These are phyloP conservation scores for Solanum tarijense DNA, from an alignment of 257 asterid species.

Conservation along the genomic window DNA sequence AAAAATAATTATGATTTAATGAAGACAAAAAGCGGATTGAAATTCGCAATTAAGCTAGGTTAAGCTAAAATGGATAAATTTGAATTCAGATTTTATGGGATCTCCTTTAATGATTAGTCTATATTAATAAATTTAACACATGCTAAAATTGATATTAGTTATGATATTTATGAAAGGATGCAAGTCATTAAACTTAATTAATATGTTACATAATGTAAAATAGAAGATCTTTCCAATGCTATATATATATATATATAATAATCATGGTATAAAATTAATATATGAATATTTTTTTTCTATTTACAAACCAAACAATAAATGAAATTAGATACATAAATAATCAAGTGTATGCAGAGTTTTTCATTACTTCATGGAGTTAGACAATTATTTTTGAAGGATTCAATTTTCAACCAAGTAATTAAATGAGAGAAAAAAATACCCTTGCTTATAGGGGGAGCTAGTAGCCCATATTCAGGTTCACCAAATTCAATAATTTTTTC, in stretches of 20 bases:
- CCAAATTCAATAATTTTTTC: neutral
- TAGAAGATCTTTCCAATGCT: neutral
- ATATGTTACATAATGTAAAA: neutral
- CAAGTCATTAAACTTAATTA: neutral
- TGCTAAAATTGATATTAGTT: neutral
- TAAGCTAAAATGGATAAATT: too few species aligned
- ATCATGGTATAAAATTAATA: neutral
- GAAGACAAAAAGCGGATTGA: neutral
- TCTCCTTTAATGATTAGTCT: neutral
- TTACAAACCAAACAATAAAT: neutral
- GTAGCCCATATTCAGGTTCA: neutral
- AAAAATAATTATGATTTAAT: too few species aligned
- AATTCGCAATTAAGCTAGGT: rapidly evolving
- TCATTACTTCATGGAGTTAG: neutral
- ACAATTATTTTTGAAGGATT: too few species aligned
- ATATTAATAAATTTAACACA: neutral
- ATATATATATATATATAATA: too few species aligned
- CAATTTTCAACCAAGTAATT: neutral
- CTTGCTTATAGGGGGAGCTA: neutral
- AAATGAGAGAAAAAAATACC: neutral
- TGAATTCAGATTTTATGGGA: too few species aligned
- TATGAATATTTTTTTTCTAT: neutral
- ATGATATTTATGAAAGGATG: neutral
- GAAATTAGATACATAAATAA: neutral
- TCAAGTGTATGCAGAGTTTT: neutral